Percentiles rank a stretch among this genome's conserved stretches.
These are phyloP conservation scores for Raffaelea arxii DNA, from an alignment of 2,329 filamentous ascomycete genomes.

Conservation along the genomic window DNA sequence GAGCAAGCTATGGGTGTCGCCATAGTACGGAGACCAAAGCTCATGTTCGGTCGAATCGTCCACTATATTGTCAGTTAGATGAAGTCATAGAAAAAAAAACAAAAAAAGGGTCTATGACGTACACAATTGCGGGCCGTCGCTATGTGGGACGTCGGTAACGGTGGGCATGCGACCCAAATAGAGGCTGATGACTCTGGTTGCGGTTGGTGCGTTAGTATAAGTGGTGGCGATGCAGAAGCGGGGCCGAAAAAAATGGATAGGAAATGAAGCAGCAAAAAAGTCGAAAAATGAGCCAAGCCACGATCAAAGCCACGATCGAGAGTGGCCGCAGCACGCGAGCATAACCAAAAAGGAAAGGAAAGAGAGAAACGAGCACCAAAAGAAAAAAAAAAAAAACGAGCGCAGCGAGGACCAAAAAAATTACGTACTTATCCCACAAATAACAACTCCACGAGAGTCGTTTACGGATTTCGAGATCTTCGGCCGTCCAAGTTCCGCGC, in stretches of 20 bases:
- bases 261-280: too few species aligned
- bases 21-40: constrained; percentile 11
- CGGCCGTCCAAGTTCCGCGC: constrained; percentile 8
- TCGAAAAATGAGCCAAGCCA: too few species aligned
- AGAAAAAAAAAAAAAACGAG: too few species aligned
- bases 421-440: constrained; percentile 19
- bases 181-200: constrained; percentile 15
- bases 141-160: constrained; percentile 6
- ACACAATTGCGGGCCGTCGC: constrained; percentile 6
- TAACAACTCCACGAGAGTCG: constrained; percentile 19
- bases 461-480: constrained; percentile 17
- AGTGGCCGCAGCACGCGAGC: too few species aligned
- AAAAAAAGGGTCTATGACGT: too few species aligned
- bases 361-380: too few species aligned
- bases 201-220: neutral
- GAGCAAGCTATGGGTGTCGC: constrained; percentile 6
- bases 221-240: too few species aligned
- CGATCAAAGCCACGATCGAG: too few species aligned
- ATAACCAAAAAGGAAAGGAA: neutral
- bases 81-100: neutral
- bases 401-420: too few species aligned
- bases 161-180: constrained; percentile 17
- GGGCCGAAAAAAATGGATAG: too few species aligned
- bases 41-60: constrained; percentile 14
- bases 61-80: constrained; percentile 6